Conservation (phyloP, 805 yeast species). For the Suhomyces sp. region DNA sequence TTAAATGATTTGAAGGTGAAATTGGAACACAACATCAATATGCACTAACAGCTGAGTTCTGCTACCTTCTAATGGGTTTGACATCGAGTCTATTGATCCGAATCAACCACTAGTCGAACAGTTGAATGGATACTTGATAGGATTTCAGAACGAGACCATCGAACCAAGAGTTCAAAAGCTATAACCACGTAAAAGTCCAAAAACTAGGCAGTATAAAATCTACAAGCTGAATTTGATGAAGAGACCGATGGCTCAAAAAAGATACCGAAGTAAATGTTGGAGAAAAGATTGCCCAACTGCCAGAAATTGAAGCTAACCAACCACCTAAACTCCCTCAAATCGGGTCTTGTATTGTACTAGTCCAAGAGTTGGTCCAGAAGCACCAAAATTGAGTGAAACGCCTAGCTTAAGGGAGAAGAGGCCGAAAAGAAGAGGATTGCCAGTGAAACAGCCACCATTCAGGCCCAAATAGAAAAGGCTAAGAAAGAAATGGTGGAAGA, state of each 20-base stretch:
- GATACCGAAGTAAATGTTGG: constrained; percentile 33
- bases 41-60: neutral
- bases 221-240: constrained; percentile 36
- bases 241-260: constrained; percentile 29
- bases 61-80: neutral
- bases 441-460: constrained; percentile 11
- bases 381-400: constrained; percentile 21
- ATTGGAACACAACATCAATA: neutral
- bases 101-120: constrained; percentile 15
- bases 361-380: constrained; percentile 14
- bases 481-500: constrained; percentile 27
- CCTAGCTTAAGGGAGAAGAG: constrained; percentile 20
- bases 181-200: constrained; percentile 11
- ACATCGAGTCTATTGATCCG: constrained; percentile 9
- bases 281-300: constrained; percentile 33
- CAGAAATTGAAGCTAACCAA: constrained; percentile 27
- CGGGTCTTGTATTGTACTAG: constrained; percentile 16
- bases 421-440: constrained; percentile 21
- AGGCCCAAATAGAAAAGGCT: constrained; percentile 14
- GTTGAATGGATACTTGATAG: constrained; percentile 22
- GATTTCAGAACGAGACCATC: constrained; percentile 25
- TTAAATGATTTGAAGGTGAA: neutral
- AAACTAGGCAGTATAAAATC: constrained; percentile 24
- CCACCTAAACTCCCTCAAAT: constrained; percentile 20
- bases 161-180: constrained; percentile 18